phyloP scores from a whole-genome alignment of 2,329 filamentous ascomycete species.

The Pyricularia pennisetigena region DNA sequence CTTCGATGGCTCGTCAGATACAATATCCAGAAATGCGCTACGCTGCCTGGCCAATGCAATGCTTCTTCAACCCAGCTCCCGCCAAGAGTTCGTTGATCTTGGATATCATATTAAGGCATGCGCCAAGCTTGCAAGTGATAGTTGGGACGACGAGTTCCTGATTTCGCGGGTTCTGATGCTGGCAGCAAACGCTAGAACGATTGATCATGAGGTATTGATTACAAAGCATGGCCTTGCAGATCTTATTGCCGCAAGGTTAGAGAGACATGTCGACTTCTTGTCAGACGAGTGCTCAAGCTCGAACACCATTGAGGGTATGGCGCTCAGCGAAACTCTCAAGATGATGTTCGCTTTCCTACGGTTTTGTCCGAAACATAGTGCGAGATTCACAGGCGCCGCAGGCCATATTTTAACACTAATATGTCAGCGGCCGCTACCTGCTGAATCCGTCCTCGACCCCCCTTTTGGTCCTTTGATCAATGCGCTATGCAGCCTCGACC shows the following conservation, averaged over 20 bases:
- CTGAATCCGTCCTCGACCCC: constrained; percentile 59
- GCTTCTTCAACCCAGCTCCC: constrained; percentile 55
- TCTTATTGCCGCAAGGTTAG: constrained; percentile 59
- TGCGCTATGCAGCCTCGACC: constrained; percentile 67
- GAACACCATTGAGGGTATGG: constrained; percentile 64
- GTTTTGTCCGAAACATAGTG: constrained; percentile 52
- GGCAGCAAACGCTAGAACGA: constrained; percentile 65
- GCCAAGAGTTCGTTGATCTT: constrained; percentile 64
- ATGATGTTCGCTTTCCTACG: constrained; percentile 83
- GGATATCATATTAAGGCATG: constrained; percentile 60
- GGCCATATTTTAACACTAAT: constrained; percentile 64
- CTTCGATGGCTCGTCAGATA: constrained; percentile 53
- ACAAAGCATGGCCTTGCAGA: constrained; percentile 57
- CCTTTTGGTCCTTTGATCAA: constrained; percentile 68
- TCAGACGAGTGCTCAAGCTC: constrained; percentile 18
- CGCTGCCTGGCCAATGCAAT: constrained; percentile 81
- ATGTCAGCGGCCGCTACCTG: constrained; percentile 43
- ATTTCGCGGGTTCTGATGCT: constrained; percentile 70
- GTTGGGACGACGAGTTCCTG: constrained; percentile 78
- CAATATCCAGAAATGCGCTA: constrained; percentile 64
- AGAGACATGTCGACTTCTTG: constrained; percentile 51
- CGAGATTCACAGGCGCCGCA: constrained; percentile 57
- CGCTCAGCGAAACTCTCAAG: constrained; percentile 75
- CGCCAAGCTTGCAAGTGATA: constrained; percentile 60
- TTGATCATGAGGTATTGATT: constrained; percentile 57